These are phyloP conservation scores for Monosporascus sp. DNA, from an alignment of 2,329 filamentous ascomycete genomes.

Conservation along the genomic window DNA sequence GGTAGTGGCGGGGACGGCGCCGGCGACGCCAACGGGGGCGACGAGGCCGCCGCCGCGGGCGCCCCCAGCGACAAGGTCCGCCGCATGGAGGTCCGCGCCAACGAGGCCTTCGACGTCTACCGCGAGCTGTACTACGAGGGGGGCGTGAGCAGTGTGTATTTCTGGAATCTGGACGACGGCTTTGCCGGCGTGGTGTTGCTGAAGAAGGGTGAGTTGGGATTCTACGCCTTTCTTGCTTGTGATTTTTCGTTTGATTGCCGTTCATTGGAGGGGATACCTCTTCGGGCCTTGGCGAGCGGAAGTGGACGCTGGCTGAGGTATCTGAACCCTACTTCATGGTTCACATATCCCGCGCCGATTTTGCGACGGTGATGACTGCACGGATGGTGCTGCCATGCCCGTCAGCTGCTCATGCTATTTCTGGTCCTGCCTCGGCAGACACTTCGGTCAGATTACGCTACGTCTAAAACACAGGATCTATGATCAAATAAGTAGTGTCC, in stretches of 20 bases:
- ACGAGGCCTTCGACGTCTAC: conserved; percentile 96
- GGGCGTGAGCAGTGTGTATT: conserved; percentile 91
- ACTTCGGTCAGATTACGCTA: not conserved
- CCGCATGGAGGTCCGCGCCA: conserved; percentile 89
- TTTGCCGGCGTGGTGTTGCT: conserved; percentile 93
- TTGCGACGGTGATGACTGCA: no score
- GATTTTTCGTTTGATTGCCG: not conserved
- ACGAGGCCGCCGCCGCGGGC: conserved; percentile 68
- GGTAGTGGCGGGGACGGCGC: conserved; percentile 40
- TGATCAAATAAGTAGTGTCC: not conserved
- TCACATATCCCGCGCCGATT: not conserved
- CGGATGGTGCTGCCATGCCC: not conserved
- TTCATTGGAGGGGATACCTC: not conserved
- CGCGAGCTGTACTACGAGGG: conserved; percentile 96
- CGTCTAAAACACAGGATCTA: not conserved
- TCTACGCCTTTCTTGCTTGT: not conserved
- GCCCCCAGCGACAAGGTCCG: conserved; percentile 86
- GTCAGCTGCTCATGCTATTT: not conserved
- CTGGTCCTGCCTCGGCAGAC: not conserved
- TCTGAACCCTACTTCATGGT: not conserved
- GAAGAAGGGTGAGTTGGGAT: conserved; percentile 70
- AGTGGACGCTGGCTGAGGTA: not conserved
- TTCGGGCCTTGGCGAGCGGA: not conserved
- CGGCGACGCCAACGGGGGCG: conserved; percentile 16
- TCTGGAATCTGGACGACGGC: conserved; percentile 97